phyloP scores from a whole-genome alignment of 805 yeast genomes.

The Hanseniaspora pseudoguilliermondii region DNA sequence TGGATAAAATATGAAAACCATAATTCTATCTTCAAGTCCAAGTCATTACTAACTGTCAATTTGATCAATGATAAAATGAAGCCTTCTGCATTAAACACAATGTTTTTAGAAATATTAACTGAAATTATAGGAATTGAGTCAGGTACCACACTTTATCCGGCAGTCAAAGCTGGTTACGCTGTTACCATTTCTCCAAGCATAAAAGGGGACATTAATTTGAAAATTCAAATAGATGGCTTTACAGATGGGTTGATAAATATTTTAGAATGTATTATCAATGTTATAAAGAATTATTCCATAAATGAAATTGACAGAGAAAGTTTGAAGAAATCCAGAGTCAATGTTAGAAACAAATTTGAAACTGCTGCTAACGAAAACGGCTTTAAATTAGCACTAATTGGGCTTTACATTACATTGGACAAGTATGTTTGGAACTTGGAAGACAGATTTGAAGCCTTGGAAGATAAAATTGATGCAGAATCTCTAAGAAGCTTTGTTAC shows the following conservation, averaged over 20 bases:
- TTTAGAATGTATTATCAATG: slow-evolving; percentile 22
- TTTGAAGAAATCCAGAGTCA: slow-evolving; percentile 37
- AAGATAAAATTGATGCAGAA: slow-evolving; percentile 34
- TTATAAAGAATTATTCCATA: background rate
- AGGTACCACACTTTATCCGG: slow-evolving; percentile 36
- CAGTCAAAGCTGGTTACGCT: slow-evolving; percentile 41
- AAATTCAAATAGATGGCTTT: slow-evolving; percentile 46
- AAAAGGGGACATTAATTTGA: slow-evolving; percentile 42
- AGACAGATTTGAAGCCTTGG: slow-evolving; percentile 41
- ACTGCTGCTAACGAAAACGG: slow-evolving; percentile 34
- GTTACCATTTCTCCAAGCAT: slow-evolving; percentile 46
- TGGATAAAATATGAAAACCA: slow-evolving; percentile 38
- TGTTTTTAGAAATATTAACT: slow-evolving; percentile 42
- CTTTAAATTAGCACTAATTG: slow-evolving; percentile 37
- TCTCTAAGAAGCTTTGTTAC: slow-evolving; percentile 26
- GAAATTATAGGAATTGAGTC: slow-evolving; percentile 35
- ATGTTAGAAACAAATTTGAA: slow-evolving; percentile 37
- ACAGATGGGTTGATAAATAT: slow-evolving; percentile 29
- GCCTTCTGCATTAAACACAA: slow-evolving; percentile 30
- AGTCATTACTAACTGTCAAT: slow-evolving; percentile 36
- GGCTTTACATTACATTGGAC: slow-evolving; percentile 42
- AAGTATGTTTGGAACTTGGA: slow-evolving; percentile 42
- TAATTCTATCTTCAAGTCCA: slow-evolving; percentile 21
- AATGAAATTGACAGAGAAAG: slow-evolving; percentile 21
- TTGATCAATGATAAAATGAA: slow-evolving; percentile 26